Base-by-base conservation (phyloP, 2,329 filamentous ascomycete species). In the Herpotrichia juniperi region DNA sequence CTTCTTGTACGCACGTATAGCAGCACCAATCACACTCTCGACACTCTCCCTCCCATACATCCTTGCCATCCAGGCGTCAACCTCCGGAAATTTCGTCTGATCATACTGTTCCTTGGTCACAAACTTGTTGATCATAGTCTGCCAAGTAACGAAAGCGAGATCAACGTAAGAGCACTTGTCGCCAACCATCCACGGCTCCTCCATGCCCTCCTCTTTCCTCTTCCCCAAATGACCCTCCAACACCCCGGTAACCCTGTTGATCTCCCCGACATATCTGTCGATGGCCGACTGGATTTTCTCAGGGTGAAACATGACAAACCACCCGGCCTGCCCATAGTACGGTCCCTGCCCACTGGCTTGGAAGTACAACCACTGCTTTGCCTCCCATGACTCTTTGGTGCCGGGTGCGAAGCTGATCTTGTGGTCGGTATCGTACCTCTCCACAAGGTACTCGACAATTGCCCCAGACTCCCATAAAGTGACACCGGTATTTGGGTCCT, bases 261-360 rank as follows among this genome's bases (percentile, higher is more conserved):
- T 70, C 63, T 83, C 79, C 8, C 76, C 72, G 11, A 58, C 57
- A 64, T 83, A 84, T 7, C 80, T 69, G 12, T 78, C 72, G 17
- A 78, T 68, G 9, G 77, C 81, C 6, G 69, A 75, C 1, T 70
- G 72, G 5, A 83, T 4, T 53, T 78, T 73, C 62, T 82, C 79
- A 0, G 63, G 47, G 48, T 75, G 73, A 55, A 57, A 71, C 26
- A 56, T 58, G 8, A 61, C 66, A 57, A 77, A 77, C 74, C 74
- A 76, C 10, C 57, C 53, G 2, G 58, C 62, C 52, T 73, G 69
- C 1, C 70, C 70, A 43, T 61, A 81, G 59, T 81, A 81, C 0
- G 78, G 79, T 1, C 78, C 79, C 56, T 81, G 79, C 7, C 78
- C 78, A 2, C 71, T 71, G 34, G 67, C 65, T 62, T 81, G 78